Conservation (phyloP, 768 basidiomycete species). For the Pleurotus ostreatus region DNA sequence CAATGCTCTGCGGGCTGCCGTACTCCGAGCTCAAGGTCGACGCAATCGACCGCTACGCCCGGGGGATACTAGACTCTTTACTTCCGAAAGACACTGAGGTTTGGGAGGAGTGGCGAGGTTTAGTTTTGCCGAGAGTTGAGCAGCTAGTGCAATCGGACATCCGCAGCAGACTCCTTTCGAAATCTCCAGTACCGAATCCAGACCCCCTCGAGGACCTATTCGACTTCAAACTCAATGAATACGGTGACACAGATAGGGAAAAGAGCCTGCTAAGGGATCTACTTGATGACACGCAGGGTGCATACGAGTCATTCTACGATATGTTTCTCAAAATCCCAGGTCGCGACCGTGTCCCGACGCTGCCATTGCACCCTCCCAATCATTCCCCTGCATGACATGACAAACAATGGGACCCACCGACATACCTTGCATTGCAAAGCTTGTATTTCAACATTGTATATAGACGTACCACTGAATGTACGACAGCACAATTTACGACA, state of each 20-base stretch:
- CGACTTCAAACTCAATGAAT: neutral
- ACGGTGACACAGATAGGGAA: neutral
- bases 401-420: too few relatives aligned
- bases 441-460: too few relatives aligned
- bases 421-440: too few relatives aligned
- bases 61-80: constrained; percentile 4
- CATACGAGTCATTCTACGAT: neutral
- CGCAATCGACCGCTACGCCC: neutral
- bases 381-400: too few relatives aligned
- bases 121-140: neutral
- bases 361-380: too few relatives aligned
- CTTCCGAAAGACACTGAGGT: constrained; percentile 4
- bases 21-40: neutral
- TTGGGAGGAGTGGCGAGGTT: neutral
- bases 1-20: neutral
- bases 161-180: neutral
- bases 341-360: too few relatives aligned
- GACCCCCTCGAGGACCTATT: neutral
- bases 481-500: too few relatives aligned
- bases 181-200: neutral
- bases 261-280: neutral
- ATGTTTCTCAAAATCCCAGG: neutral
- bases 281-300: neutral
- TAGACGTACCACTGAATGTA: too few relatives aligned
- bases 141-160: neutral